Percentiles rank a stretch among this genome's conserved stretches.
Evolutionary conservation across 164 flowering plant species (phyloP).

Genomic region (Berberis thunbergii): DNA sequence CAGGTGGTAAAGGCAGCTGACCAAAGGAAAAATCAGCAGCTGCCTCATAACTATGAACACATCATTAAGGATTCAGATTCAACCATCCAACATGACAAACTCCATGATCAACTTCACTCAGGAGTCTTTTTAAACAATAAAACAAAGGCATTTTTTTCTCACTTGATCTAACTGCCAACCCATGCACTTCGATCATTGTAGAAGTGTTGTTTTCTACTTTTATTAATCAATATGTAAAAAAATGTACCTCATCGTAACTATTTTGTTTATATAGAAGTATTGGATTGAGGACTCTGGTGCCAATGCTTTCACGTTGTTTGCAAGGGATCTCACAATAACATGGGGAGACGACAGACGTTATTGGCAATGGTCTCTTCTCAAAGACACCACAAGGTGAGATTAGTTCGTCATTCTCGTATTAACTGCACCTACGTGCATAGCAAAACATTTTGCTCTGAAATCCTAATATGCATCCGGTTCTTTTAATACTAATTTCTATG

Average conservation of each 20-base stretch:
- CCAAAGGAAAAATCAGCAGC: not conserved
- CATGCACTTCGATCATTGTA: no score
- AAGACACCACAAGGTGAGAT: slow-evolving; percentile 16
- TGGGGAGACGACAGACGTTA: slow-evolving; percentile 49
- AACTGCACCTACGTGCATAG: not conserved
- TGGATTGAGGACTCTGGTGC: slow-evolving; percentile 43
- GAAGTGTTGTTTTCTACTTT: not conserved
- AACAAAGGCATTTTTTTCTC: not conserved
- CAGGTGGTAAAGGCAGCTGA: no score
- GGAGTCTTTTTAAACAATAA: not conserved
- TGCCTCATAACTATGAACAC: not conserved
- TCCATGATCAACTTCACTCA: not conserved
- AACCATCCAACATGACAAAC: not conserved
- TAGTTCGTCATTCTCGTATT: not conserved
- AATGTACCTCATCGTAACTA: not conserved
- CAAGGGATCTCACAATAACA: slow-evolving; percentile 52
- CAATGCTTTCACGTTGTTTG: slow-evolving; percentile 55
- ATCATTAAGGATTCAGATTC: not conserved
- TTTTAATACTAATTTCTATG: not conserved
- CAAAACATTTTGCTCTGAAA: not conserved
- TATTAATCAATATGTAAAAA: no score
- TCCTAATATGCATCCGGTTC: not conserved
- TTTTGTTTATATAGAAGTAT: slow-evolving; percentile 35
- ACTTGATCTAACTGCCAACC: not conserved
- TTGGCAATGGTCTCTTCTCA: slow-evolving; percentile 43